Conservation (phyloP, 345 rosid genomes). For the Salix brachista region DNA sequence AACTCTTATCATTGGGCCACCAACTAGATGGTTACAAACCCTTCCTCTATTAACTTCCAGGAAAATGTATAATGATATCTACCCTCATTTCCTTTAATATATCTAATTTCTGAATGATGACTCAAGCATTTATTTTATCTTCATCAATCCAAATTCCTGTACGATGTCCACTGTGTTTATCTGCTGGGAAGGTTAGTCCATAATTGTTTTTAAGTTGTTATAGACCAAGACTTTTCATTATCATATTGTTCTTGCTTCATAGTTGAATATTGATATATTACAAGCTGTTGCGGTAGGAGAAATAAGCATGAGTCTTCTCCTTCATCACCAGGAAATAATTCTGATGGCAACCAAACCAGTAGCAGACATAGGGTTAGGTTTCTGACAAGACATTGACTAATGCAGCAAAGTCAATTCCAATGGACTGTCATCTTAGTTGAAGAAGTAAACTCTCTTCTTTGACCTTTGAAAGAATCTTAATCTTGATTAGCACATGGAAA, state of each 20-base stretch:
- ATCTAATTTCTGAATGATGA: neutral
- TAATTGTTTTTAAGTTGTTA: neutral
- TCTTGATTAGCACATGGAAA: too few relatives aligned
- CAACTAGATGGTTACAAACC: too few relatives aligned
- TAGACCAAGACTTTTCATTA: neutral
- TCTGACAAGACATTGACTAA: too few relatives aligned
- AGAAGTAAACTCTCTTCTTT: too few relatives aligned
- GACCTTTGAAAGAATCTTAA: too few relatives aligned
- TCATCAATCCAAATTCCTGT: neutral
- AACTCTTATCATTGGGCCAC: too few relatives aligned
- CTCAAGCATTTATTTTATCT: neutral
- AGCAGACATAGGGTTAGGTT: too few relatives aligned
- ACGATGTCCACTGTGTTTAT: neutral
- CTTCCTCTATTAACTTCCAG: neutral
- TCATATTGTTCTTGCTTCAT: neutral
- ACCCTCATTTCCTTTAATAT: neutral
- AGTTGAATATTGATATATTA: too few relatives aligned
- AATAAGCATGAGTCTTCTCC: neutral
- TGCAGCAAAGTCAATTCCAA: too few relatives aligned
- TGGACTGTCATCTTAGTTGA: too few relatives aligned
- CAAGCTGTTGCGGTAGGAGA: neutral
- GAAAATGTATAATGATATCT: neutral
- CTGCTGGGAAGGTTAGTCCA: neutral
- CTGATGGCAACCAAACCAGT: too few relatives aligned
- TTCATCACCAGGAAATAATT: neutral